Percentiles rank a stretch among this genome's conserved stretches.
Conservation (phyloP, 2,329 filamentous ascomycete species). For the Talaromyces sp. region DNA sequence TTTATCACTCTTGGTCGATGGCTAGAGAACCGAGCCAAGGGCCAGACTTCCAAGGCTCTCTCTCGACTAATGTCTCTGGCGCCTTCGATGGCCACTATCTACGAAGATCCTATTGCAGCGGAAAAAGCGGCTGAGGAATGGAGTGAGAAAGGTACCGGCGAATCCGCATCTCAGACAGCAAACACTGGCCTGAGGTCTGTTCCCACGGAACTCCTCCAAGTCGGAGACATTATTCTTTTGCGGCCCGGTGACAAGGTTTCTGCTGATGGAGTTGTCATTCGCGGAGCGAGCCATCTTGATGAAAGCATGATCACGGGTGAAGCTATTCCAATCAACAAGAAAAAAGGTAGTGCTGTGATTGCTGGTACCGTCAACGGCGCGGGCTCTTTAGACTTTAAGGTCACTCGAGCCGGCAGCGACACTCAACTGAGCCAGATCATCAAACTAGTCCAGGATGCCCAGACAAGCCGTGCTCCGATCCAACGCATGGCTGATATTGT, state of each 20-base stretch:
- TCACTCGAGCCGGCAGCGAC: constrained; percentile 86
- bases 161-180: constrained; percentile 12
- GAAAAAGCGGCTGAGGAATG: constrained; percentile 83
- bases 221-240: constrained; percentile 88
- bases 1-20: constrained; percentile 90
- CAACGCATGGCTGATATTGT: constrained; percentile 87
- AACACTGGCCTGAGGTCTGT: constrained; percentile 77
- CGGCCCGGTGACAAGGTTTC: constrained; percentile 95
- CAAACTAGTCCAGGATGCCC: constrained; percentile 94
- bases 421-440: constrained; percentile 98
- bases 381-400: constrained; percentile 84
- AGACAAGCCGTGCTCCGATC: constrained; percentile 90
- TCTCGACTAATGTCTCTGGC: constrained; percentile 93
- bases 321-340: constrained; percentile 90
- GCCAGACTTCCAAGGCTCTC: constrained; percentile 89
- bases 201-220: constrained; percentile 88
- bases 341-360: constrained; percentile 71
- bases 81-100: constrained; percentile 95
- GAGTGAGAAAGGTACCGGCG: constrained; percentile 31
- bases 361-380: constrained; percentile 94
- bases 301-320: constrained; percentile 99
- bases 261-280: constrained; percentile 79
- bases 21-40: constrained; percentile 90
- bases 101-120: constrained; percentile 86
- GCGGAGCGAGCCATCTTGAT: constrained; percentile 88